These are phyloP conservation scores for Cladorrhinum sp. DNA, from an alignment of 2,329 filamentous ascomycete species.

Conservation along the genomic window DNA sequence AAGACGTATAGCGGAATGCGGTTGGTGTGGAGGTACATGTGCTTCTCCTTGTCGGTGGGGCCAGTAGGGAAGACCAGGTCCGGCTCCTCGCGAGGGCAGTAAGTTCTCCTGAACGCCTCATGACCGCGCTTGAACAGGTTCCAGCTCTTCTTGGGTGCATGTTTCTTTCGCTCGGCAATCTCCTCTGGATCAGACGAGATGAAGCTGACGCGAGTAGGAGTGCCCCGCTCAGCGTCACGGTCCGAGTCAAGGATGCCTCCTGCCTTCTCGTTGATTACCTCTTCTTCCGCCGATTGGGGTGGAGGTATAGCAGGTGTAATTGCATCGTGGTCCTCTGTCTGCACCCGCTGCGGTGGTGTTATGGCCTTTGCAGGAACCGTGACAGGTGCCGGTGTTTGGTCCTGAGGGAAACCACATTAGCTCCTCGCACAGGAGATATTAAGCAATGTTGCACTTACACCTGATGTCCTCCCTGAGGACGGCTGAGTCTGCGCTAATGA, in stretches of 20 bases:
- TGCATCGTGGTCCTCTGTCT: neutral
- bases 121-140: constrained; percentile 28
- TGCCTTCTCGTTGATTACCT: constrained; percentile 24
- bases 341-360: constrained; percentile 2
- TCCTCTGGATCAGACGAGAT: constrained; percentile 15
- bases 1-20: constrained; percentile 39
- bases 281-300: constrained; percentile 2
- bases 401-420: constrained; percentile 7
- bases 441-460: constrained; percentile 11
- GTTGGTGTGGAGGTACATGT: constrained; percentile 39
- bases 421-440: constrained; percentile 7
- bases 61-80: constrained; percentile 35
- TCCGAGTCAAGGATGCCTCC: constrained; percentile 13
- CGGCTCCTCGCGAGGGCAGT: constrained; percentile 35
- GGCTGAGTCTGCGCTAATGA: constrained; percentile 15
- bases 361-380: constrained; percentile 8
- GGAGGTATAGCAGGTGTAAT: constrained; percentile 25
- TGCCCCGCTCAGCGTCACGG: constrained; percentile 17
- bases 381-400: constrained; percentile 1
- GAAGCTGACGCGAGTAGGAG: neutral
- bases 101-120: constrained; percentile 31
- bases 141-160: constrained; percentile 19
- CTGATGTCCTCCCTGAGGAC: constrained; percentile 15
- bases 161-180: neutral
- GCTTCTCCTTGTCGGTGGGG: constrained; percentile 40